These are phyloP conservation scores for Tinospora cordifolia DNA, from an alignment of 164 flowering plant genomes.

Conservation along the genomic window DNA sequence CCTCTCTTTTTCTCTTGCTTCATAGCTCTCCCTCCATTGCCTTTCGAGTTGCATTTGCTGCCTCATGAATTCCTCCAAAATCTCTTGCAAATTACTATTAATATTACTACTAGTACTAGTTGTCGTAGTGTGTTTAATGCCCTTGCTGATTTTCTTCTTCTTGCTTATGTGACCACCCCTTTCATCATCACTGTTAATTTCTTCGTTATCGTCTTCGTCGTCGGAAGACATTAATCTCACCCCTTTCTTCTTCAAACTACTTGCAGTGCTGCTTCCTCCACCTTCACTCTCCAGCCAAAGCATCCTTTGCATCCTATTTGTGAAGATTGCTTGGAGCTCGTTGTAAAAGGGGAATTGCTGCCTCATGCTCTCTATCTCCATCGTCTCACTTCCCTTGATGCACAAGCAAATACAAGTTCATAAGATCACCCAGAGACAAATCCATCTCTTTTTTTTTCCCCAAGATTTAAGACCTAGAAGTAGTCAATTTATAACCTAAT, in stretches of 20 bases:
- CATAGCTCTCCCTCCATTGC: constrained; percentile 59
- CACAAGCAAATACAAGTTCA: not conserved
- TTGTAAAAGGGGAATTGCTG: constrained; percentile 80
- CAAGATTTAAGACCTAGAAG: no score
- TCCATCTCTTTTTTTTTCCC: no score
- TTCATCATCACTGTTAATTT: constrained; percentile 25
- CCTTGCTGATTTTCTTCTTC: constrained; percentile 22
- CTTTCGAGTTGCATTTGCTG: constrained; percentile 66
- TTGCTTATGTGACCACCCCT: constrained; percentile 9
- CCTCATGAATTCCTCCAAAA: constrained; percentile 66
- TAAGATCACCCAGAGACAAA: no score
- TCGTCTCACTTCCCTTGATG: constrained; percentile 68
- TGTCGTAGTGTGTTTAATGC: not conserved
- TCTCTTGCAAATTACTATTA: constrained; percentile 31
- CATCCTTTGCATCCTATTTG: constrained; percentile 72
- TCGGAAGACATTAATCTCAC: constrained; percentile 44
- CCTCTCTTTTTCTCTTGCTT: constrained; percentile 68
- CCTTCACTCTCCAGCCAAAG: constrained; percentile 47
- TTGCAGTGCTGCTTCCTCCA: constrained; percentile 19
- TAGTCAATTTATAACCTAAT: no score
- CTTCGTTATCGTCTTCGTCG: constrained; percentile 57
- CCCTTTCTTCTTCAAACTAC: constrained; percentile 41
- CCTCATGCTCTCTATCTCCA: constrained; percentile 59
- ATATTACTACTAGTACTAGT: constrained; percentile 7
- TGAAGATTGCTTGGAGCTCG: constrained; percentile 70